Percentiles rank a stretch among this genome's conserved stretches.
Evolutionary conservation across 2,329 filamentous ascomycete genomes (phyloP).

Genomic region (Fusarium praegraminearum): DNA sequence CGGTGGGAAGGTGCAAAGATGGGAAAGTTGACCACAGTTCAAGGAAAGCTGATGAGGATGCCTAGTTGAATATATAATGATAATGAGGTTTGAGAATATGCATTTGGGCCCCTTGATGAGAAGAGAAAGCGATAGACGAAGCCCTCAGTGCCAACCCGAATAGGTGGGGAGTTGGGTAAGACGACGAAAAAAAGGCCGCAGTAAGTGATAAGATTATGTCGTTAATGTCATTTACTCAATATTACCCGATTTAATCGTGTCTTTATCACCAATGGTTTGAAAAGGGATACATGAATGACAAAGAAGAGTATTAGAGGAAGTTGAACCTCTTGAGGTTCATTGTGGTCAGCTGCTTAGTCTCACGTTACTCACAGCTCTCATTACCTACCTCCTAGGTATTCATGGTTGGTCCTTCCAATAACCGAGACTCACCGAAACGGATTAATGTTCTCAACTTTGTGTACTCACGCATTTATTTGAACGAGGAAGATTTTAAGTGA

Average conservation of each 20-base stretch:
- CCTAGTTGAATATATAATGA: neutral
- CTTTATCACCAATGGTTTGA: neutral
- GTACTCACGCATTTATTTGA: neutral
- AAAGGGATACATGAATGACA: conserved; percentile 4
- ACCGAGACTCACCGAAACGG: neutral
- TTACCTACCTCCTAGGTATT: too few species aligned
- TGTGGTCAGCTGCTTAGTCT: conserved; percentile 20
- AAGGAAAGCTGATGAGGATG: neutral
- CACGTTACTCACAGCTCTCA: neutral
- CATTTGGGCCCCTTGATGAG: neutral
- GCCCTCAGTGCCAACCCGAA: neutral
- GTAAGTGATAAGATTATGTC: conserved; percentile 1
- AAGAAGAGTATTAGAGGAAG: conserved; percentile 8
- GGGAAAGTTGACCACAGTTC: neutral
- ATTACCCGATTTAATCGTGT: neutral
- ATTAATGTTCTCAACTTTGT: neutral
- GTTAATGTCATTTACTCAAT: neutral
- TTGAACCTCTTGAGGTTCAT: conserved; percentile 3
- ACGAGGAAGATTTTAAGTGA: neutral
- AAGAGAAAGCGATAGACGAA: neutral
- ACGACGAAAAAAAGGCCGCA: conserved; percentile 25
- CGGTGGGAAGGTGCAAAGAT: neutral
- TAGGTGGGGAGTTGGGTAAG: neutral
- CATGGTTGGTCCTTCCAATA: neutral
- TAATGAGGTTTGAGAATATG: conserved; percentile 14